Percentiles rank a stretch among this genome's conserved stretches.
phyloP scores from a whole-genome alignment of 257 asterid species.

The Petunia axillaris region DNA sequence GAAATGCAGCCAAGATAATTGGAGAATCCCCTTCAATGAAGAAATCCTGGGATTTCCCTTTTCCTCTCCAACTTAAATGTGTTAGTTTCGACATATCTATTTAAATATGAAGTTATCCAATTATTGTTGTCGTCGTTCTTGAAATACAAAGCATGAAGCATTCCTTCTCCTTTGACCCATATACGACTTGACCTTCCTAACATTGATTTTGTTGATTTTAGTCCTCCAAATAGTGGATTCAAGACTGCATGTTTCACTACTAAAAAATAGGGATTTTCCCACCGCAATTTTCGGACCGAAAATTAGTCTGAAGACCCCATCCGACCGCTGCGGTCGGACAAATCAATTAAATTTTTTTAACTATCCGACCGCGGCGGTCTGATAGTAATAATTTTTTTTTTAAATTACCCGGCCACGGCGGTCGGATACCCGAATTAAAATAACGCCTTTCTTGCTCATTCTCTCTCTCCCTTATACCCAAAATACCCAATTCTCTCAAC shows the following conservation, averaged over 20 bases:
- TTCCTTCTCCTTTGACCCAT: conserved; percentile 59
- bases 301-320: too few species aligned
- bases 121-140: conserved; percentile 23
- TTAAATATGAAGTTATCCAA: conserved; percentile 38
- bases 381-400: too few species aligned
- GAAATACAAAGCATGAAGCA: conserved; percentile 54
- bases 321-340: too few species aligned
- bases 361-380: too few species aligned
- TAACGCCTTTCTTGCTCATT: too few species aligned
- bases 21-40: conserved; percentile 52
- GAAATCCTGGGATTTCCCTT: conserved; percentile 41
- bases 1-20: conserved; percentile 48
- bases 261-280: too few species aligned
- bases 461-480: too few species aligned
- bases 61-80: conserved; percentile 31
- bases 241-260: conserved; percentile 37
- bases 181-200: conserved; percentile 43
- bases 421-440: too few species aligned
- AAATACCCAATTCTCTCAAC: too few species aligned
- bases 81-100: conserved; percentile 38
- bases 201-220: conserved; percentile 39
- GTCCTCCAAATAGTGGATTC: conserved; percentile 53
- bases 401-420: too few species aligned
- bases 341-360: too few species aligned
- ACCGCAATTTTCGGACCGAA: too few species aligned